Conservation (phyloP, 257 asterid genomes). For the Solanum arcanum region DNA sequence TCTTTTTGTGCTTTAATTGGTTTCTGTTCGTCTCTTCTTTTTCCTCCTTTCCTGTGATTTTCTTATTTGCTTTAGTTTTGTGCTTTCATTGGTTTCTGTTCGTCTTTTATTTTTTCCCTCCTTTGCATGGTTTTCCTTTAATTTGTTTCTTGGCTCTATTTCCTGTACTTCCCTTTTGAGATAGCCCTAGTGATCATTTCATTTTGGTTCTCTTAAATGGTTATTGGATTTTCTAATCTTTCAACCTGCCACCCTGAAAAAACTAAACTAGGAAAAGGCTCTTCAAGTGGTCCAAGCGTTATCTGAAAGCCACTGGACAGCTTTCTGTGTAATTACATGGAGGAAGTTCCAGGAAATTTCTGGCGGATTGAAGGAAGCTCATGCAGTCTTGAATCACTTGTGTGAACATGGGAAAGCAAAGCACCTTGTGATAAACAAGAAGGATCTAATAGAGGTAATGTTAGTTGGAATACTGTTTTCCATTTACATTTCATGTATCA, state of each 20-base stretch:
- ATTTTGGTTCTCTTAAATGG: neutral
- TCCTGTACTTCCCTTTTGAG: neutral
- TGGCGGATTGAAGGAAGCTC: conserved; percentile 49
- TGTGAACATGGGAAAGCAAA: conserved; percentile 41
- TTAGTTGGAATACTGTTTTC: neutral
- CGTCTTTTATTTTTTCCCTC: neutral
- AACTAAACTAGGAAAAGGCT: conserved; percentile 37
- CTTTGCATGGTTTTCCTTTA: neutral
- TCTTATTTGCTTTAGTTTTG: neutral
- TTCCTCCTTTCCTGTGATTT: neutral
- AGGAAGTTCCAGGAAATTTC: conserved; percentile 49
- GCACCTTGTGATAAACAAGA: conserved; percentile 26
- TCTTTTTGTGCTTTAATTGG: neutral
- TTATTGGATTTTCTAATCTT: neutral
- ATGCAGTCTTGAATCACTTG: conserved; percentile 55
- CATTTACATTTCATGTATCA: neutral
- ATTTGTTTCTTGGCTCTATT: neutral
- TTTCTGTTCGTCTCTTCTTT: neutral
- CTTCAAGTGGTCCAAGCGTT: conserved; percentile 37
- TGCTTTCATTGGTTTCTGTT: neutral
- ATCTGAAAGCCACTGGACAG: conserved; percentile 63
- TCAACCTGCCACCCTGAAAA: neutral
- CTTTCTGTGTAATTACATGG: conserved; percentile 57
- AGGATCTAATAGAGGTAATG: conserved; percentile 45
- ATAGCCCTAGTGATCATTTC: neutral